Base-by-base conservation (phyloP, 306 rosid species). In the Dryas octopetala region DNA sequence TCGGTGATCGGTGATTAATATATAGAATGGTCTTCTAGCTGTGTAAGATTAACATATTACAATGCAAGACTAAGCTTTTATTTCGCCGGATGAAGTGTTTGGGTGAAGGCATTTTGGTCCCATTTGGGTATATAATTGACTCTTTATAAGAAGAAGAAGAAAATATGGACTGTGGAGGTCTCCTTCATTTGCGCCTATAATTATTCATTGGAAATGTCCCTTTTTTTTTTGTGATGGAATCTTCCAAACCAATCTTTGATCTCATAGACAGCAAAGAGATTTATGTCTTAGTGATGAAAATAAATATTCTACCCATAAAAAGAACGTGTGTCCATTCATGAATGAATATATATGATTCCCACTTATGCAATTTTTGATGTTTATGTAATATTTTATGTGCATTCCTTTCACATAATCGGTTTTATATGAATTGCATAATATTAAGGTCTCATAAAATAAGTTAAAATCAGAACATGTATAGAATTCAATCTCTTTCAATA, bases 131-230 rank as follows among this genome's bases (percentile, higher is more conserved):
- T 32, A 32, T 32, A 13, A 43, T 55, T 55, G 52, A 41, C 43
- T 41, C 28, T 47, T 48, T 59, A n/a, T 4, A 10, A n/a, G 26
- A 65, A 41, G 70, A 43, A 32, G 38, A 32, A 32, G 38, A 32
- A 65, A 65, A 65, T 14, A 6, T 6, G 41, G 7, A 65, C 43
- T 14, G 23, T 6, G 41, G 7, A 48, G 51, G 46, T 17, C 68
- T 71, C 78, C 81, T 23, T 41, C 71, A 65, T 52, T 60, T 38
- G 28, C 84, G 84, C 81, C 81, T 44, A 4, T 57, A 51, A 76
- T 71, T 43, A 28, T 58, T 60, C 70, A 13, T 64, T 4, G 41
- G 23, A 58, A 58, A 1, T 14, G 23, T 7, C 47, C 17, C 38
- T 62, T 62, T 62, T 23, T 23, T 14, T 62, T 32, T 32, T 6